Evolutionary conservation across 139 green algal genomes (phyloP), one percentile per base, ranked within the genome.

Genomic region (Nannochloris sp.): DNA sequence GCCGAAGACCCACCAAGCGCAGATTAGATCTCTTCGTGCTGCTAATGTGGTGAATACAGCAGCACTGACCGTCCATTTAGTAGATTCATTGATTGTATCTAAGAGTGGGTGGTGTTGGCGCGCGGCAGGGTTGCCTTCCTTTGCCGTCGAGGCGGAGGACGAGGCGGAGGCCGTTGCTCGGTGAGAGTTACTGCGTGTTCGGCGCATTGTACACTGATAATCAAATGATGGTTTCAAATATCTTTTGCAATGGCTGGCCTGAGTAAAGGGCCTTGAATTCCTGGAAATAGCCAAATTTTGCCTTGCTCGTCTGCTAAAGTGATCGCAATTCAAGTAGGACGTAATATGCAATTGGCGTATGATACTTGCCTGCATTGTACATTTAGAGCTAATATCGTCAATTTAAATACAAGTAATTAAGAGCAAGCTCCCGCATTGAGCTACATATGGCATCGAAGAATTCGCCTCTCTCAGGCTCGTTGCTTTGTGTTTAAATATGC

Each of bases 21-120:
- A 71, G 1, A 69, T 30, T 19, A 75, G 31, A 54, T 91, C 78
- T 0, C 68, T 77, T 2, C 77, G 60, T 30, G 27, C 54, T 24
- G 84, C 14, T 32, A 95, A 64, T 25, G 78, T 66, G 3, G 27
- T 66, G 27, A 83, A 62, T 7, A 79, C 86, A 2, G 58, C 38
- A 1, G 9, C 71, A 4, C 71, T 80, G 23, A 93, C 85, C 0
- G 62, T 68, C 79, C 82, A 93, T 61, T 93, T 93, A 4, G 86
- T 93, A 4, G 55, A 32, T 24, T 77, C 59, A 42, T 80, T 80
- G n/a, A 73, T 24, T 0, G 19, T 29, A 14, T 73, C 37, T 2
- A 74, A 48, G 1, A 45, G 9, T 0, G 53, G 51, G 37, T 66
- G 69, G 38, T 6, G 53, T 37, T 4, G 37, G 32, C 12, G 31